Conservation (phyloP, 2,329 filamentous ascomycete species). For the Trematosphaeria pertusa region DNA sequence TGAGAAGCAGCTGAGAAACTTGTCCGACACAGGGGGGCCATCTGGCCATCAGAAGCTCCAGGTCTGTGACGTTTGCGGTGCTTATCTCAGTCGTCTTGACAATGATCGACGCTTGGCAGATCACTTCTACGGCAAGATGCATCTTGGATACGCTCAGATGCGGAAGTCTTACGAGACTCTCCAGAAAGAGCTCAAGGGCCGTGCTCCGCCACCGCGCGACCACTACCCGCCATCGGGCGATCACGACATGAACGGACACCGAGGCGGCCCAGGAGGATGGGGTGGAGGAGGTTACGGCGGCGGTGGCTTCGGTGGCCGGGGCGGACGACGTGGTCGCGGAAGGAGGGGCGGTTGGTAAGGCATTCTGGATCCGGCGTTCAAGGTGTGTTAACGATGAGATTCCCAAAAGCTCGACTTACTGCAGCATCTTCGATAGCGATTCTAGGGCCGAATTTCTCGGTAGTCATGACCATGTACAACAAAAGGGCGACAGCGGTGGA, state of each 20-base stretch:
- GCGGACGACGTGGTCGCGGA: constrained; percentile 36
- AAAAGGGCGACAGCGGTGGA: constrained; percentile 3
- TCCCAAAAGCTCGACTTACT: constrained; percentile 42
- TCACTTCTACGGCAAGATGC: constrained; percentile 99
- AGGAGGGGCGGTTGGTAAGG: constrained; percentile 39
- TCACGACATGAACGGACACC: constrained; percentile 33
- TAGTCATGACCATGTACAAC: neutral
- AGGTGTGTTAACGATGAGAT: constrained; percentile 46
- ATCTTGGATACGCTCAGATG: constrained; percentile 97
- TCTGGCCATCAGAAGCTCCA: constrained; percentile 97
- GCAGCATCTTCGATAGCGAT: constrained; percentile 27
- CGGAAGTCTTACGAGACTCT: constrained; percentile 89
- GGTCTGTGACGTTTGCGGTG: constrained; percentile 97
- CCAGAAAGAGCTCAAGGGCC: constrained; percentile 82
- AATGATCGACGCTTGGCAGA: constrained; percentile 94
- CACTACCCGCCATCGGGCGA: constrained; percentile 25
- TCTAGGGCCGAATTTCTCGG: too few species aligned
- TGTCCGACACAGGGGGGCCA: constrained; percentile 90
- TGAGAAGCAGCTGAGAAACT: constrained; percentile 86
- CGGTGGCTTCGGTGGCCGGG: constrained; percentile 28
- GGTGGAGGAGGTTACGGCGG: constrained; percentile 25
- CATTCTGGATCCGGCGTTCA: constrained; percentile 37
- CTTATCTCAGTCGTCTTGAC: constrained; percentile 88
- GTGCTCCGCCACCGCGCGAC: constrained; percentile 64
- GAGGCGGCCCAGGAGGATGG: constrained; percentile 27